phyloP scores from a whole-genome alignment of 164 flowering plant genomes.

The Vitis cinerea region DNA sequence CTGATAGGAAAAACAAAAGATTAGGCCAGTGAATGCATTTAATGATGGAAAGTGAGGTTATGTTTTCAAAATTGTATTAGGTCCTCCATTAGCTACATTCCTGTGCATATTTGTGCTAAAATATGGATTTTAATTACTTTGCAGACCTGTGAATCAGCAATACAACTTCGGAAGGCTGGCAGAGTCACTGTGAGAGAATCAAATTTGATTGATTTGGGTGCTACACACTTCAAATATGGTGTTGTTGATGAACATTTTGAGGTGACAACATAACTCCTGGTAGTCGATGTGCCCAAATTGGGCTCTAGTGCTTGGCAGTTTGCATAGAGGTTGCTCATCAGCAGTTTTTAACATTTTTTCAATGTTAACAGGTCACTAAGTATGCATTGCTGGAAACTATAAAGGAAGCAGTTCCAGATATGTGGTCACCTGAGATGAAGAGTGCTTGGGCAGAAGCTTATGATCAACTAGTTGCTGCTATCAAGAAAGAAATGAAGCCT shows the following conservation, averaged over 20 bases:
- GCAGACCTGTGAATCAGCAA: slow-evolving; percentile 71
- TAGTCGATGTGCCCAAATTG: neutral
- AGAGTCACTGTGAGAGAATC: slow-evolving; percentile 49
- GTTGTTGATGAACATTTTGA: slow-evolving; percentile 66
- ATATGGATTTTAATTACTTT: neutral
- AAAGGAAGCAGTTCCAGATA: slow-evolving; percentile 44
- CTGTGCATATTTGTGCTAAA: too few relatives aligned
- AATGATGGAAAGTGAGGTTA: too few relatives aligned
- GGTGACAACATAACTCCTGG: slow-evolving; percentile 18
- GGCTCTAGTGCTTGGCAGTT: neutral
- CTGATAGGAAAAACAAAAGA: too few relatives aligned
- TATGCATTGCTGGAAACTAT: slow-evolving; percentile 57
- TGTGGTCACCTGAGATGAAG: slow-evolving; percentile 49
- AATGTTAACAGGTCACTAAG: too few relatives aligned
- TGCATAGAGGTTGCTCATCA: neutral
- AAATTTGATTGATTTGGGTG: slow-evolving; percentile 56
- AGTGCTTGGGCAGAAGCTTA: slow-evolving; percentile 56
- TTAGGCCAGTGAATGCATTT: too few relatives aligned
- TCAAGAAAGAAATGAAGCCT: slow-evolving; percentile 48
- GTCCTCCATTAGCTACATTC: too few relatives aligned
- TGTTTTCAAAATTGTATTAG: too few relatives aligned
- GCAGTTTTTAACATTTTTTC: too few relatives aligned
- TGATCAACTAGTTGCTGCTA: slow-evolving; percentile 52
- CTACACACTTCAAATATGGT: slow-evolving; percentile 61
- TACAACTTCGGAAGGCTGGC: slow-evolving; percentile 65